Base-by-base conservation (phyloP, 345 rosid genomes). In the Lagerstroemia speciosa region DNA sequence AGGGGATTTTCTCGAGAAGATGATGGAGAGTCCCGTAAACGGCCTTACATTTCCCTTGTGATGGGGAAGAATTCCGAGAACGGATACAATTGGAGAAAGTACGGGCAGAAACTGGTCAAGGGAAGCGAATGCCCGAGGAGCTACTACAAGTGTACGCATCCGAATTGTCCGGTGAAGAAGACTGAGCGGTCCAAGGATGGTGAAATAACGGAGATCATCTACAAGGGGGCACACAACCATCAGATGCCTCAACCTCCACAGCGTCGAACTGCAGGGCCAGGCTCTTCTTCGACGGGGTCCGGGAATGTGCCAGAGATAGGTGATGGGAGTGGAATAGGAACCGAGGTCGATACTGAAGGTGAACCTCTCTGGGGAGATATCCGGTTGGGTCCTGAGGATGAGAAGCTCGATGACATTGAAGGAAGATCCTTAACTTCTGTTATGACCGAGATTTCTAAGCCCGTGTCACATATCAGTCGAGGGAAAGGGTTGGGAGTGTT, bases 71-170 rank as follows among this genome's bases (percentile, higher is more conserved):
- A 77, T 67, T 77, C 83, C 12, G 87, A 87, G 78, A 87, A 87
- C 62, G 85, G 86, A 52, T 87, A 81, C 76, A 87, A 80, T 62
- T 85, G 89, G 89, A 81, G 92, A 69, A 84, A 85, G 66, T 85
- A 87, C 71, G 89, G 89, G 37, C 89, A 85, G 79, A 85, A 87
- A 63, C 89, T 81, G 67, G 83, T 87, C 41, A 80, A 87, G 70
- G 87, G 92, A 33, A 87, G 92, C 64, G 89, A 83, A 69, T 83
- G 79, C 70, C 89, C 89, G 16, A 78, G 92, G 69, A 87, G 87
- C 81, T 84, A 87, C 69, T 84, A 83, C 65, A 84, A 84, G 81
- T 84, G 89, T 64, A 87, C 86, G 30, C 75, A 83, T 73, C 85
- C 81, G 36, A 83, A 70, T 58, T 85, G 89, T 74, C 79, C 52